Conservation (phyloP, 345 rosid species). For the Citrus mangshanensis region DNA sequence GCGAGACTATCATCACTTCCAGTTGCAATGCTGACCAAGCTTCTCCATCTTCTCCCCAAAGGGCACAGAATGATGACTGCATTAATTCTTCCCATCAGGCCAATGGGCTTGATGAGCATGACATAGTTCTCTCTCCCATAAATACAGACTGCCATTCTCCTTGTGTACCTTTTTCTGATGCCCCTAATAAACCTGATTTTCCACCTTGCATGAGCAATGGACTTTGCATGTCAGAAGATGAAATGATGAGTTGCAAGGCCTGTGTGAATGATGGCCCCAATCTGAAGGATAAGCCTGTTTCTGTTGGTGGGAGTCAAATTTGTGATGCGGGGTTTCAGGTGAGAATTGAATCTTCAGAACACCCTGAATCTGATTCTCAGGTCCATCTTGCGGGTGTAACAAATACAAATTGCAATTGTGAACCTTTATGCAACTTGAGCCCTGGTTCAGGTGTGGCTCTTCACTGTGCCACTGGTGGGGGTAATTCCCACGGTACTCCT, state of each 20-base stretch:
- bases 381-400: neutral
- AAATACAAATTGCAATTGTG: slow-evolving; percentile 5
- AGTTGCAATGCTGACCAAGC: neutral
- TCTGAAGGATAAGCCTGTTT: neutral
- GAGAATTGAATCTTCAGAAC: slow-evolving; percentile 1
- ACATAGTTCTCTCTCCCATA: neutral
- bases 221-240: neutral
- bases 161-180: neutral
- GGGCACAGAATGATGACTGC: neutral
- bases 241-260: neutral
- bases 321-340: neutral
- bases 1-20: slow-evolving; percentile 3
- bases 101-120: neutral
- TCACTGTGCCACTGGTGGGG: slow-evolving; percentile 25
- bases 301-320: neutral
- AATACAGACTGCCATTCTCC: neutral
- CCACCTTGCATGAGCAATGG: neutral
- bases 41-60: neutral
- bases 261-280: neutral
- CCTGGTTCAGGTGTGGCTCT: slow-evolving; percentile 17
- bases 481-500: slow-evolving; percentile 20
- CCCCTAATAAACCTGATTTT: neutral
- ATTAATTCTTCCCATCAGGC: neutral
- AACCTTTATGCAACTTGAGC: slow-evolving; percentile 11
- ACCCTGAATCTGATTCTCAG: slow-evolving; percentile 4